Percentiles rank a stretch among this genome's conserved stretches.
Conservation (phyloP, 805 yeast species). For the Barnettozyma wickerhamii region DNA sequence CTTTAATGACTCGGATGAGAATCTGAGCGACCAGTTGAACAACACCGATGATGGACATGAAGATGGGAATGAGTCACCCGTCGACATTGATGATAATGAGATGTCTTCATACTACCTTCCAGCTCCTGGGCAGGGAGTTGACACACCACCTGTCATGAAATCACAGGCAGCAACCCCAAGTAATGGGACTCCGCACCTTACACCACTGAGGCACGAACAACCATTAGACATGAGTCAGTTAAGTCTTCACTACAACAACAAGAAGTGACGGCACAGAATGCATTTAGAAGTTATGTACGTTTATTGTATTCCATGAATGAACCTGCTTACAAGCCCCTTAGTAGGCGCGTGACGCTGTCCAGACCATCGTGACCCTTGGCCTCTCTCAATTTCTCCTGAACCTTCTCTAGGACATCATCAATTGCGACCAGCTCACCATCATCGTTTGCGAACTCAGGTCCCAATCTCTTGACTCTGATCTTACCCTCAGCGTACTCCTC, state of each 20-base stretch:
- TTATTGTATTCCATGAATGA: no score
- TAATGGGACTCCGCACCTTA: no score
- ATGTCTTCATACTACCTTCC: slow-evolving; percentile 23
- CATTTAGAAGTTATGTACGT: no score
- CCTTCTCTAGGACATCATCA: slow-evolving; percentile 52
- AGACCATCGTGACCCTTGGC: slow-evolving; percentile 45
- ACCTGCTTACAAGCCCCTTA: slow-evolving; percentile 46
- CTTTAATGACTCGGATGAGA: slow-evolving; percentile 22
- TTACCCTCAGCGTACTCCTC: slow-evolving; percentile 81
- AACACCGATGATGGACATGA: slow-evolving; percentile 17
- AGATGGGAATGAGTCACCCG: slow-evolving; percentile 22
- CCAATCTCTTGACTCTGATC: slow-evolving; percentile 81
- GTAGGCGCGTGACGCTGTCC: slow-evolving; percentile 59
- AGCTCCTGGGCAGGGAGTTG: slow-evolving; percentile 23
- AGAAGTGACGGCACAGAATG: neutral
- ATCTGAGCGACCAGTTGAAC: slow-evolving; percentile 13
- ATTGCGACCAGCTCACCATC: slow-evolving; percentile 77
- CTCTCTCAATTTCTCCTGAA: slow-evolving; percentile 50
- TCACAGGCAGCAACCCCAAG: slow-evolving; percentile 15
- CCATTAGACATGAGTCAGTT: neutral
- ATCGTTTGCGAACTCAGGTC: slow-evolving; percentile 81
- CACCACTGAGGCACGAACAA: slow-evolving; percentile 10
- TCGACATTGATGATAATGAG: slow-evolving; percentile 26
- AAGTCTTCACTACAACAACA: neutral
- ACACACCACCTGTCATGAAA: slow-evolving; percentile 19